Conservation (phyloP, 2,329 filamentous ascomycete genomes). For the Botrytis hyacinthi region DNA sequence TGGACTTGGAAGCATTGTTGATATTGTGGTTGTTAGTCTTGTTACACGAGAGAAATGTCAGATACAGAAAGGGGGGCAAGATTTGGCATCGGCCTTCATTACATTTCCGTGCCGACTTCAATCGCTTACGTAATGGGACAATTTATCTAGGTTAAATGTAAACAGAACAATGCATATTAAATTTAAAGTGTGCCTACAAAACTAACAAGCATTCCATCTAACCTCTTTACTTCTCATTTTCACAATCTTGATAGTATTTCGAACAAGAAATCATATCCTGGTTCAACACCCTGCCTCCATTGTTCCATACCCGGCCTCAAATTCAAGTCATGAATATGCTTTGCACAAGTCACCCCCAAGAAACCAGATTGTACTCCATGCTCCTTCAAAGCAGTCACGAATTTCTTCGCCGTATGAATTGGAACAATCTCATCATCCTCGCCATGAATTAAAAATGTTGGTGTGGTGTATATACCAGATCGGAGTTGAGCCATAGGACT, state of each 20-base stretch:
- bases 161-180: neutral
- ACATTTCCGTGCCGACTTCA: neutral
- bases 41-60: neutral
- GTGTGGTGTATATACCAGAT: neutral
- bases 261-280: slow-evolving; percentile 4
- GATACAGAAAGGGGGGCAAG: neutral
- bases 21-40: neutral
- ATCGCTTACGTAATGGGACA: neutral
- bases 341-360: neutral
- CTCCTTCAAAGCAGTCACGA: neutral
- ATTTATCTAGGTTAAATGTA: neutral
- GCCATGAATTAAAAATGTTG: slow-evolving; percentile 17
- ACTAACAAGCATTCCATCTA: neutral
- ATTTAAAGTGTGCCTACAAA: neutral
- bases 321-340: slow-evolving; percentile 11
- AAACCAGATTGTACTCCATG: slow-evolving; percentile 3
- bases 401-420: neutral
- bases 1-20: neutral
- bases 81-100: neutral
- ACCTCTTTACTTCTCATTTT: neutral
- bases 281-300: slow-evolving; percentile 3
- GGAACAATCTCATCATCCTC: slow-evolving; percentile 1
- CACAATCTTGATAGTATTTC: neutral
- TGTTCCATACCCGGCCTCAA: neutral
- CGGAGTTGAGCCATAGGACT: slow-evolving; percentile 11